Evolutionary conservation across 352 stramenopile species (phyloP), one percentile per base, ranked within the genome.

Genomic region (Pythium brassicae): DNA sequence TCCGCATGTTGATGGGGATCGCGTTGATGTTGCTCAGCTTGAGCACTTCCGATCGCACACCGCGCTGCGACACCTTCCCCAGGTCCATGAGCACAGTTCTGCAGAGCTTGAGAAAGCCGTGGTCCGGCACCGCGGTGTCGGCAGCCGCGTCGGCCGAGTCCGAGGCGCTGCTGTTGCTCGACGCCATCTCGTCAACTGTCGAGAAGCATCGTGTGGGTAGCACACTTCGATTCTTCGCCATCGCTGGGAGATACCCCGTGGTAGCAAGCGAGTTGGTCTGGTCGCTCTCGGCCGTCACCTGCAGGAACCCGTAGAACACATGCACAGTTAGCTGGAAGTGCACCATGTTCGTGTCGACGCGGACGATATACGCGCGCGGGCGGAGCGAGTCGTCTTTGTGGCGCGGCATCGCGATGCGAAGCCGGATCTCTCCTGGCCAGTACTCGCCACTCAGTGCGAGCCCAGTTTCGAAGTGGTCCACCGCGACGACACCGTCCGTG

Each of bases 21-120:
- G 78, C 76, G 53, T 84, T 85, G 37, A 65, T 32, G 53, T 86
- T 89, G 7, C 48, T 70, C 25, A 86, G 56, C 40, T 62, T 66
- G 20, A 89, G 48, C n/a, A 69, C 57, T 11, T 82, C 68, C 2
- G 53, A 65, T 22, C 60, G 65, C 32, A 49, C 50, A 5, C 51
- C 65, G 22, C 61, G 46, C 9, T 50, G 56, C n/a, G 72, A 68
- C 22, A 87, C 57, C 23, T 71, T 74, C 5, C 69, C 72, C 25
- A 87, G 52, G 20, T 83, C 62, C 26, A 87, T 63, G 7, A 76
- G 19, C 17, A 84, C 37, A 8, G 66, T 70, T 11, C 76, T 64
- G 46, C 76, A 89, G 29, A 61, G 20, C n/a, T 66, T 71, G n/a
- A 55, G 4, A 12, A 19, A 11, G 37, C 26, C 14, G 20, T 29